Conservation (phyloP, 345 rosid genomes). For the Pelargonium nanum region DNA sequence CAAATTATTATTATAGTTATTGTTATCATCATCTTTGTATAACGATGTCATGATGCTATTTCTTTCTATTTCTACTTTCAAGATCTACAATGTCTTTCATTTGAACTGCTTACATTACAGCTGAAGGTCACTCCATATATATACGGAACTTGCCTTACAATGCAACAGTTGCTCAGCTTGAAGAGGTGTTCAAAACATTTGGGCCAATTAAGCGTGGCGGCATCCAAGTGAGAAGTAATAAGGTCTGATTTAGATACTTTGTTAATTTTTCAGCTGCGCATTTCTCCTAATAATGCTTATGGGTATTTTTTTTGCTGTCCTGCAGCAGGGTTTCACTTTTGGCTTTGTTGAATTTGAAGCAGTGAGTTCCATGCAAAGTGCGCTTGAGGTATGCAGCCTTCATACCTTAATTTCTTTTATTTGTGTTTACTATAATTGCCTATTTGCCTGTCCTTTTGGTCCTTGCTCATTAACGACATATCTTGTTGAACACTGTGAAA, state of each 20-base stretch:
- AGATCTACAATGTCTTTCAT: not conserved
- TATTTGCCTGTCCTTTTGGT: too few species aligned
- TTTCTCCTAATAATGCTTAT: not conserved
- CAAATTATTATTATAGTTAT: not conserved
- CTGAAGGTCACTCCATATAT: conserved; percentile 34
- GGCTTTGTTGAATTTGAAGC: conserved; percentile 81
- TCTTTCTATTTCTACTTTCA: not conserved
- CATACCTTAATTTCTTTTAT: not conserved
- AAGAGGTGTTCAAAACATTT: conserved; percentile 27
- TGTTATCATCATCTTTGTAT: not conserved
- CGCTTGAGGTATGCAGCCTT: conserved; percentile 45
- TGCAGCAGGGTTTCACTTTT: conserved; percentile 37
- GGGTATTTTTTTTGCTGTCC: not conserved
- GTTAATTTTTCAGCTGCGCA: not conserved
- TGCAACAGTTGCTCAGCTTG: conserved; percentile 40
- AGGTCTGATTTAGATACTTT: conserved; percentile 23
- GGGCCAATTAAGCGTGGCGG: conserved; percentile 47
- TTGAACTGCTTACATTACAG: not conserved
- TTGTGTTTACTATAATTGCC: not conserved
- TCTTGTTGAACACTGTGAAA: too few species aligned
- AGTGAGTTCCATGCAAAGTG: conserved; percentile 47
- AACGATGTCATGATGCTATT: not conserved
- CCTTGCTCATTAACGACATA: too few species aligned
- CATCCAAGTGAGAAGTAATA: conserved; percentile 58
- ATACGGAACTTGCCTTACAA: conserved; percentile 52